Base-by-base conservation (phyloP, 108 stramenopile genomes). In the Fistulifera pelliculosa region DNA sequence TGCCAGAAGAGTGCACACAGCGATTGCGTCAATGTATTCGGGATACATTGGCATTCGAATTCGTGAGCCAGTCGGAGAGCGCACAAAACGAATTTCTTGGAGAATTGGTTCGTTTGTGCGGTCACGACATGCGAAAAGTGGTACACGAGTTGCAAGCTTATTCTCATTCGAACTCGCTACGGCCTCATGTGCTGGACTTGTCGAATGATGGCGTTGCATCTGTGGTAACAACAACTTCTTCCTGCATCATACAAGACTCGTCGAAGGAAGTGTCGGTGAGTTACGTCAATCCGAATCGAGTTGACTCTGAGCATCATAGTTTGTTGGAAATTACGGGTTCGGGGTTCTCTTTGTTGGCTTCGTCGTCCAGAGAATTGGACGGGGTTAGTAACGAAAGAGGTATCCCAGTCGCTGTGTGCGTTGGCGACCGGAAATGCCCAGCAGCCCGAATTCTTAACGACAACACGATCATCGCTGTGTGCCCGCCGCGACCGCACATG, bases 111-210 rank as follows among this genome's bases (percentile, higher is more conserved):
- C 31, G 31, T 35, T 35, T 35, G 8, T 73, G 64, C 50, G 26
- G 69, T 7, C 80, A 80, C 49, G 89, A 90, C 61, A 11, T 90
- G 11, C 66, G 89, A 27, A 71, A 66, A 51, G 69, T 86, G 14
- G 19, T 79, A 49, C 58, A 73, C 41, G 75, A 79, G 54, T 66
- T 90, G 65, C 85, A 90, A 55, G 52, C 76, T 11, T 75, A 66
- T 39, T 48, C 60, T 24, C 42, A 26, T 16, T 35, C 35, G 3
- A 6, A 41, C 7, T 2, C 13, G 8, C 31, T 6, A 35, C 6
- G 31, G 8, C 8, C 31, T 8, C 6, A 35, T 3, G 8, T 8
- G 31, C 6, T 35, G 31, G 31, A 35, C 31, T 35, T 35, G 31
- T 41, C 21, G 40, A 2, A 45, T 8, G 19, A 17, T 6, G 41